Evolutionary conservation across 495 filamentous ascomycete species (phyloP).

Genomic region (Podospora conica): DNA sequence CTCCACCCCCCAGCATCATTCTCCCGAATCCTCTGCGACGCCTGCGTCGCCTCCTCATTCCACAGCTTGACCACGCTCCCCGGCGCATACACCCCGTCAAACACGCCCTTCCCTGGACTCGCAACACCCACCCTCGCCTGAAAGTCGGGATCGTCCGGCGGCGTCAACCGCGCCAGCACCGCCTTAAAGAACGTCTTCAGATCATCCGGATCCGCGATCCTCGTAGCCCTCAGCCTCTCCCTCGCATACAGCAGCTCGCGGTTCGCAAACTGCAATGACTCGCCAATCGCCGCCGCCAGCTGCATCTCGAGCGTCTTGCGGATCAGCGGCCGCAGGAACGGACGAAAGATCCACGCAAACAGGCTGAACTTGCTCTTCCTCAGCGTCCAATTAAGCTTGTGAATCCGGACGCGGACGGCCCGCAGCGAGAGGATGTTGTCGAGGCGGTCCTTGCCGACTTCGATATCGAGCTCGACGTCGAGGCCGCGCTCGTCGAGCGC

Average conservation of each 20-base stretch:
- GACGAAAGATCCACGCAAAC: constrained; percentile 77
- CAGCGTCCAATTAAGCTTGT: constrained; percentile 77
- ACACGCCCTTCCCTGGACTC: constrained; percentile 59
- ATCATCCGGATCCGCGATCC: constrained; percentile 75
- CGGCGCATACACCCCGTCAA: constrained; percentile 78
- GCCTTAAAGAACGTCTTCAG: constrained; percentile 75
- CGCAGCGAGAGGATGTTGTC: constrained; percentile 77
- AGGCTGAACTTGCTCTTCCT: constrained; percentile 68
- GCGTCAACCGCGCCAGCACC: constrained; percentile 65
- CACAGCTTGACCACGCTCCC: constrained; percentile 82
- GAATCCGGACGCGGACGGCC: constrained; percentile 69
- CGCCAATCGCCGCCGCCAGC: constrained; percentile 64
- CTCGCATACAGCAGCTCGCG: constrained; percentile 80
- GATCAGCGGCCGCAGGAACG: constrained; percentile 72
- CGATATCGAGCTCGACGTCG: constrained; percentile 77
- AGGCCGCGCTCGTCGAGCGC: constrained; percentile 78
- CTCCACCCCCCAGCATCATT: constrained; percentile 70
- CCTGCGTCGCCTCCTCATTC: constrained; percentile 68
- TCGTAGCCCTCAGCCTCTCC: constrained; percentile 76
- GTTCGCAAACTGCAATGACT: constrained; percentile 65
- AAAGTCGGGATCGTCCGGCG: constrained; percentile 65
- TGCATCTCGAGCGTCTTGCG: constrained; percentile 73
- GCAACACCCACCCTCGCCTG: constrained; percentile 62
- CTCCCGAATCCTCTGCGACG: constrained; percentile 52
- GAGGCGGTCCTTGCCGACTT: constrained; percentile 64